A percentile compares a stretch with the other conserved stretches of the same genome.
These are phyloP conservation scores for Gautieria morchelliformis DNA, from an alignment of 768 basidiomycete species.

Conservation along the genomic window DNA sequence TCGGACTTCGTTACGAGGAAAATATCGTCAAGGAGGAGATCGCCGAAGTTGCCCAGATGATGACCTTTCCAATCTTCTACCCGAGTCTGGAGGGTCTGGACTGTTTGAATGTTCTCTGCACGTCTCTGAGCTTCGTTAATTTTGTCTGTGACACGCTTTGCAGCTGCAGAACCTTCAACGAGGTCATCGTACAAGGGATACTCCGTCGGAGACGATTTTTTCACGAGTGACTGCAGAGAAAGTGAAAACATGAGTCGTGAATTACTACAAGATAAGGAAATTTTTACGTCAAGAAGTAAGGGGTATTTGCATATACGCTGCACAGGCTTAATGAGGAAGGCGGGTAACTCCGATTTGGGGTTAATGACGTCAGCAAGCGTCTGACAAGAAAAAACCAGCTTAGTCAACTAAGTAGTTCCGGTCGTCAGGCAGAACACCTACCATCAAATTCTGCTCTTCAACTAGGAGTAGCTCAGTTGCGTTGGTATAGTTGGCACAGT, in stretches of 20 bases:
- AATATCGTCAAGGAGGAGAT: constrained; percentile 87
- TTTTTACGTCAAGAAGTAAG: constrained; percentile 70
- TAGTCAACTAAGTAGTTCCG: constrained; percentile 11
- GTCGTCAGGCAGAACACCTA: constrained; percentile 32
- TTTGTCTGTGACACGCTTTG: constrained; percentile 88
- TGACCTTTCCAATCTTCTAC: constrained; percentile 99
- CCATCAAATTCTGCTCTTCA: constrained; percentile 78
- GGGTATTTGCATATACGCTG: constrained; percentile 99
- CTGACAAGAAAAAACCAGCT: constrained; percentile 28
- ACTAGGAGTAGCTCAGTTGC: constrained; percentile 78
- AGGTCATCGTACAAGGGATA: constrained; percentile 76
- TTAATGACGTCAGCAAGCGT: constrained; percentile 78
- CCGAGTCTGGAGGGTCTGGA: constrained; percentile 72
- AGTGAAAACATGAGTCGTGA: neutral
- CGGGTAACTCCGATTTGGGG: constrained; percentile 84
- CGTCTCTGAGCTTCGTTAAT: constrained; percentile 94
- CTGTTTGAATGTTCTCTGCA: constrained; percentile 85
- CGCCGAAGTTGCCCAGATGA: constrained; percentile 87
- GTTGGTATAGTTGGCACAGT: constrained; percentile 89
- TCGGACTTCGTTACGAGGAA: constrained; percentile 95
- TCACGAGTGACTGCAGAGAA: constrained; percentile 54
- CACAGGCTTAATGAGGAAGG: constrained; percentile 97
- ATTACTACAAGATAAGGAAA: constrained; percentile 11
- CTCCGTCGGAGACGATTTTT: constrained; percentile 50
- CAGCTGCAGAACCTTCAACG: constrained; percentile 71